Conservation (phyloP, 306 rosid genomes). For the Lablab purpureus region DNA sequence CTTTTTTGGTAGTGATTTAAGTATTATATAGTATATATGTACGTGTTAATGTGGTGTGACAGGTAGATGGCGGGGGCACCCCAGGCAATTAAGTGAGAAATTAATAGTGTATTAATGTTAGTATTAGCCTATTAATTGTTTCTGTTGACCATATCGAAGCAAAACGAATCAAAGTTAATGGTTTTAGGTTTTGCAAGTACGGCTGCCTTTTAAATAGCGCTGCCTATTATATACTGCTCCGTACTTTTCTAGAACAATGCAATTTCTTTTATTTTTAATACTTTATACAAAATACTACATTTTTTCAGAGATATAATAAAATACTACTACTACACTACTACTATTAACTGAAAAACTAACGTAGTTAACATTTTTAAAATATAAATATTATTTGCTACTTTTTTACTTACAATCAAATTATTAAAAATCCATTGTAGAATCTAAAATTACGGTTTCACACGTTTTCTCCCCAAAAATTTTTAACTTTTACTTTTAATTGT, state of each 20-base stretch:
- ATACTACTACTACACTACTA: background rate
- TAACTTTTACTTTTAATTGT: no score
- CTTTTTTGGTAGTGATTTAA: no score
- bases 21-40: no score
- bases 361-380: no score
- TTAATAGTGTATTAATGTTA: background rate
- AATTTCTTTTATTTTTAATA: background rate
- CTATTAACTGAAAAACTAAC: background rate
- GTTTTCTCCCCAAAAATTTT: no score
- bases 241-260: background rate
- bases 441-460: no score
- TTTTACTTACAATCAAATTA: no score
- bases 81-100: constrained; percentile 1
- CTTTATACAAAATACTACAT: background rate
- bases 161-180: constrained; percentile 25
- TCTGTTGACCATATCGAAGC: background rate
- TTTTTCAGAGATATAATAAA: no score
- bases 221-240: background rate
- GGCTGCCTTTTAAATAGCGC: background rate
- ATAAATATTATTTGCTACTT: no score
- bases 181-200: constrained; percentile 14
- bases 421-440: no score
- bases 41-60: background rate
- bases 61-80: background rate
- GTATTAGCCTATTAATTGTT: background rate